These are phyloP conservation scores for Casuarina glauca DNA, from an alignment of 306 rosid species.

Conservation along the genomic window DNA sequence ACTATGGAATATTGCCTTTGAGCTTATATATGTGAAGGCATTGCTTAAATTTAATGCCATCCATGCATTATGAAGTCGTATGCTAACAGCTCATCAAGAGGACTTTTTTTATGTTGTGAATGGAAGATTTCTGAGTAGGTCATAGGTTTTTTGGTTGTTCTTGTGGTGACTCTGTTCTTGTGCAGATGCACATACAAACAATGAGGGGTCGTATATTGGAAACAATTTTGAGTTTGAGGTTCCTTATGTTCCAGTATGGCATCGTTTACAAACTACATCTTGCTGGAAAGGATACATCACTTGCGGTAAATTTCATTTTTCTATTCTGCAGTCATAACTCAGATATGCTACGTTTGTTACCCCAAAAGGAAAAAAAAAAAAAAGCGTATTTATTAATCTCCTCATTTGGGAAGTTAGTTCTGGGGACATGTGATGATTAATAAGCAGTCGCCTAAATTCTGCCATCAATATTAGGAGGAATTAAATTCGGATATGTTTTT, in stretches of 20 bases:
- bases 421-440: neutral
- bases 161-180: slow-evolving; percentile 20
- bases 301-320: slow-evolving; percentile 60
- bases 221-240: slow-evolving; percentile 83
- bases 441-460: slow-evolving; percentile 1
- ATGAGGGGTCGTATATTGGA: slow-evolving; percentile 88
- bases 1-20: neutral
- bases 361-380: neutral
- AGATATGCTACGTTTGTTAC: neutral
- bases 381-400: neutral
- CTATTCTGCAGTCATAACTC: slow-evolving; percentile 18
- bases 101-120: neutral
- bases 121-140: slow-evolving; percentile 10
- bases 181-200: slow-evolving; percentile 83
- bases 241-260: slow-evolving; percentile 79
- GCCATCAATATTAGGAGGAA: neutral
- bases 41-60: neutral
- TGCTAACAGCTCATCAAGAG: neutral
- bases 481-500: neutral
- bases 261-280: slow-evolving; percentile 86
- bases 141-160: slow-evolving; percentile 14
- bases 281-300: slow-evolving; percentile 68
- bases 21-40: neutral
- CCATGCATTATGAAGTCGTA: neutral
- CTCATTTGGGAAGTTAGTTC: neutral